These are phyloP conservation scores for Solanum pinnatisectum DNA, from an alignment of 257 asterid species.

Conservation along the genomic window DNA sequence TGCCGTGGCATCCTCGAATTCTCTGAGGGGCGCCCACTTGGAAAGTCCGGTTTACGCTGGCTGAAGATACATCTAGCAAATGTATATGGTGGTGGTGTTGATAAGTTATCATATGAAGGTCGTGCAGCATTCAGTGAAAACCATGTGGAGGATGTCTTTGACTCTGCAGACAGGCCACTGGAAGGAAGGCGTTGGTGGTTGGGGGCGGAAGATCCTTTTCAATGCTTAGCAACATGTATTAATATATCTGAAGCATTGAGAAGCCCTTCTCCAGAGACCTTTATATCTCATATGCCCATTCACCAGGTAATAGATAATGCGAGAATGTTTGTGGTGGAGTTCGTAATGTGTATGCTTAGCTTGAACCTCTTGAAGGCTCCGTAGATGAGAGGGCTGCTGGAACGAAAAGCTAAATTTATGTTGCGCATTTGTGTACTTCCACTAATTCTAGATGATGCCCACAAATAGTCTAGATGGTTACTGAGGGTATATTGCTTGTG, in stretches of 20 bases:
- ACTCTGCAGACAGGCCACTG: conserved; percentile 93
- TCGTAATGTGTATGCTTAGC: not conserved
- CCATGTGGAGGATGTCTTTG: conserved; percentile 80
- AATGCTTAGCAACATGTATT: conserved; percentile 88
- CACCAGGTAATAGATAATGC: conserved; percentile 63
- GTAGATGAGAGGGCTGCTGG: not conserved
- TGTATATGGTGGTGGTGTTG: conserved; percentile 84
- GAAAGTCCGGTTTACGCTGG: conserved; percentile 83
- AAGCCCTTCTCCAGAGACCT: conserved; percentile 67
- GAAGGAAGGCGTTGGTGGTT: conserved; percentile 98
- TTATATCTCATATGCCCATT: conserved; percentile 69
- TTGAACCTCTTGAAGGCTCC: not conserved
- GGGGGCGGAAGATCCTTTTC: conserved; percentile 93
- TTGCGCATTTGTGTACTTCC: not conserved
- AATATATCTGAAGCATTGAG: conserved; percentile 80
- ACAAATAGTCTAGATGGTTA: not conserved
- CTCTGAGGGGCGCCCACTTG: conserved; percentile 95
- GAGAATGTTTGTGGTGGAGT: not conserved
- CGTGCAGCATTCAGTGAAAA: conserved; percentile 67
- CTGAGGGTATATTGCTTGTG: not conserved
- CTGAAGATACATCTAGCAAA: conserved; percentile 84
- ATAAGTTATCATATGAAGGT: conserved; percentile 78
- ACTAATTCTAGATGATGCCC: not conserved
- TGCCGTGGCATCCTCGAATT: conserved; percentile 93
- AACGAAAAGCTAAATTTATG: not conserved